Evolutionary conservation across 805 yeast genomes (phyloP), one percentile per base, ranked within the genome.

Genomic region (Hanseniaspora mollemarum): DNA sequence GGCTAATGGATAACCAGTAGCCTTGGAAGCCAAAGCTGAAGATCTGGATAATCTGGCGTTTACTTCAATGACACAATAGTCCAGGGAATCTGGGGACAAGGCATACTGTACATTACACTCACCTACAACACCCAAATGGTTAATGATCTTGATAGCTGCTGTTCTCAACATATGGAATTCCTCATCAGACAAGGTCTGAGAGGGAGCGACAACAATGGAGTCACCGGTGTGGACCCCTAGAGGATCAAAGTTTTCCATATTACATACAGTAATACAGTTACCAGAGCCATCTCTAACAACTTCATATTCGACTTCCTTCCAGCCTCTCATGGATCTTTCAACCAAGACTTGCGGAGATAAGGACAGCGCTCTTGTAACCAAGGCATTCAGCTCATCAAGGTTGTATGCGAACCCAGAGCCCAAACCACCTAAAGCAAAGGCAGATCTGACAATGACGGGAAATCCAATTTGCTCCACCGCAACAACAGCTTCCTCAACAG

Each of bases 191-290:
- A 90, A 72, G 39, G 98, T 90, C 73, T 90, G 98, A 40, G 96
- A 88, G 46, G 98, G 98, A 50, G 98, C 98, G 62, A 90, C 95
- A 52, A 90, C 98, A 62, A 90, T 92, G 51, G 97, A 92, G 68
- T 90, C 98, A 76, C 98, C 98, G 54, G 98, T 90, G 66, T 90
- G 98, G 62, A 90, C 88, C 66, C 98, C 98, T 60, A 90, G 76
- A 43, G 98, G 98, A 70, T 90, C 98, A 59, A 90, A 90, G 71
- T 90, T 90, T 72, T 90, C 98, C 98, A 90, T 90, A 72, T 90
- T 90, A 77, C 98, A 90, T 56, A 90, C 98, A 44, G 98, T 90
- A 61, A 90, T 87, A 80, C 98, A 90, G 78, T 90, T 90, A 68
- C 87, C 96, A 60, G 80, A 83, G 46, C 94, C 88, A 71, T 90